A percentile compares a stretch with the other conserved stretches of the same genome.
Conservation (phyloP, 2,329 filamentous ascomycete genomes). For the Thyridium curvatum region DNA sequence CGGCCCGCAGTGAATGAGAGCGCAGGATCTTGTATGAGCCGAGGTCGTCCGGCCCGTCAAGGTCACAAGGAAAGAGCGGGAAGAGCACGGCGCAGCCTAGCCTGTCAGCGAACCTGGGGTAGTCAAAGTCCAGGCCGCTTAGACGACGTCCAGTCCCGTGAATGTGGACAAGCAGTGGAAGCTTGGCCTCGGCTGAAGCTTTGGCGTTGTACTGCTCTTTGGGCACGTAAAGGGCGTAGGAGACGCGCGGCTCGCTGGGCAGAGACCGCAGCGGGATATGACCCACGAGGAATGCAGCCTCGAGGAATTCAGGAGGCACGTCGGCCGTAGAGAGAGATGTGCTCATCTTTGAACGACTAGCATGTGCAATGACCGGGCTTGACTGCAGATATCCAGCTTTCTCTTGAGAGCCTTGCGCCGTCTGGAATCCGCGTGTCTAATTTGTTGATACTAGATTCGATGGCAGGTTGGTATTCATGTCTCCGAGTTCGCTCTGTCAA, state of each 20-base stretch:
- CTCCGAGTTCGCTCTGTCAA: too few species aligned
- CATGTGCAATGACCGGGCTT: too few species aligned
- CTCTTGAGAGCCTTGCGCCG: too few species aligned
- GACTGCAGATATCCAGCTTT: too few species aligned
- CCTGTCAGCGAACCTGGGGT: conserved; percentile 16
- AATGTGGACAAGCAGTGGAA: conserved; percentile 19
- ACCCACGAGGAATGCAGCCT: conserved; percentile 15
- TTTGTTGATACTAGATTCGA: too few species aligned
- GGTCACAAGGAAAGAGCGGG: conserved; percentile 21
- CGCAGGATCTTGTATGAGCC: conserved; percentile 19
- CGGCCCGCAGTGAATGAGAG: conserved; percentile 14
- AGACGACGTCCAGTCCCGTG: conserved; percentile 20
- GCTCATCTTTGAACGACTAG: too few species aligned
- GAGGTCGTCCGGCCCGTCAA: conserved; percentile 20
- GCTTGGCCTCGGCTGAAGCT: conserved; percentile 7
- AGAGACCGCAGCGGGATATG: conserved; percentile 15
- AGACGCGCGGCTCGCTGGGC: conserved; percentile 17
- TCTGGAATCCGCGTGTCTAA: too few species aligned
- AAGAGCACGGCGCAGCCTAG: conserved; percentile 17
- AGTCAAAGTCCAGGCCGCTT: conserved; percentile 7
- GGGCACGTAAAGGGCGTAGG: conserved; percentile 20
- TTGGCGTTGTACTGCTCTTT: conserved; percentile 11
- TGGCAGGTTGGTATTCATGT: too few species aligned
- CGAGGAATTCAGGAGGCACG: conserved; percentile 17
- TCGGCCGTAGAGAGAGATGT: conserved; percentile 9